These are phyloP conservation scores for Nasturtium officinale DNA, from an alignment of 345 rosid genomes.

Conservation along the genomic window DNA sequence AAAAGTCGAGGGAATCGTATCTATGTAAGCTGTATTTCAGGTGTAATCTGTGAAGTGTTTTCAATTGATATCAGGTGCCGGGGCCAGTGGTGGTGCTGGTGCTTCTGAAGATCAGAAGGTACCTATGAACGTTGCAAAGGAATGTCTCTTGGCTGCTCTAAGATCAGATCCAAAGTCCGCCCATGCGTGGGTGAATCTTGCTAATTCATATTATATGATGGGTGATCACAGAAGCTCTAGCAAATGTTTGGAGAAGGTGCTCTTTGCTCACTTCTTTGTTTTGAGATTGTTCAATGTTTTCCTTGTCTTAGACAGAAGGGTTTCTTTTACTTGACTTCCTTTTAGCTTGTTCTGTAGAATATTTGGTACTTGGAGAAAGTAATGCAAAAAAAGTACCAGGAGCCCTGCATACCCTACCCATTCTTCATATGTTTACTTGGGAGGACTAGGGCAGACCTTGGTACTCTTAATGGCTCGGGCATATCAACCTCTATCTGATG, in stretches of 20 bases:
- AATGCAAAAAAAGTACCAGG: constrained; percentile 8
- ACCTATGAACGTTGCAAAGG: constrained; percentile 75
- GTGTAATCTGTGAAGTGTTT: constrained; percentile 19
- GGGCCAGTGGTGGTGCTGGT: constrained; percentile 71
- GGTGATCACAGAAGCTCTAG: constrained; percentile 86
- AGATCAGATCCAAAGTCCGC: constrained; percentile 79
- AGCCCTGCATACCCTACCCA: constrained; percentile 1
- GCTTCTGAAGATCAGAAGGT: constrained; percentile 59
- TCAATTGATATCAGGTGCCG: constrained; percentile 63
- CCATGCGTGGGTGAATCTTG: constrained; percentile 90
- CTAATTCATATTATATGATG: constrained; percentile 68
- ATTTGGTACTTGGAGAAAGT: constrained; percentile 15
- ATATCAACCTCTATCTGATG: constrained; percentile 8
- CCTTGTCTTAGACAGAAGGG: constrained; percentile 41
- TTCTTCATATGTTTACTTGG: constrained; percentile 1
- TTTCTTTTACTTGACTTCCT: constrained; percentile 24
- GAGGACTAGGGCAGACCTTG: neutral
- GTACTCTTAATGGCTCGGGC: neutral
- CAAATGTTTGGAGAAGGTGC: constrained; percentile 99
- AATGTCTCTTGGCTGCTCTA: constrained; percentile 77
- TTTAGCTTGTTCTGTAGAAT: constrained; percentile 27
- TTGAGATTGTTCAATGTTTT: constrained; percentile 61
- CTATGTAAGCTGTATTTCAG: neutral
- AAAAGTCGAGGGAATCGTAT: neutral
- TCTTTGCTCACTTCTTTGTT: constrained; percentile 56